Conservation (phyloP, 2,329 filamentous ascomycete species). For the Colletotrichum chlorophyti region DNA sequence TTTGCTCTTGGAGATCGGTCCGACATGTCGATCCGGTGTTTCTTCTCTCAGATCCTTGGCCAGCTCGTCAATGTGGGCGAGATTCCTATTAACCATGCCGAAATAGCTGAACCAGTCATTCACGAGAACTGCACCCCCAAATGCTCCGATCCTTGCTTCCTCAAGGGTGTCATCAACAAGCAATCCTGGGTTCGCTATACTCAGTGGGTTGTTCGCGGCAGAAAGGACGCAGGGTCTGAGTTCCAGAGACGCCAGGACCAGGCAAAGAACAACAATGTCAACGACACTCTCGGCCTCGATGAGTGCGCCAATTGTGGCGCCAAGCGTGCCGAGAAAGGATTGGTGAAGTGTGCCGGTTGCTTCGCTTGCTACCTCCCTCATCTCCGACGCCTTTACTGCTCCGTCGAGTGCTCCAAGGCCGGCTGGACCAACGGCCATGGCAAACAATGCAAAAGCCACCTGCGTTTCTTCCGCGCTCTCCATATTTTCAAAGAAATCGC, state of each 20-base stretch:
- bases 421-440: conserved; percentile 20
- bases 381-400: conserved; percentile 20
- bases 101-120: no score
- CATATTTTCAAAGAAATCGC: conserved; percentile 5
- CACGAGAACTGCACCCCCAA: background rate
- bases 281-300: background rate
- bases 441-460: conserved; percentile 15
- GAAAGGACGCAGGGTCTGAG: conserved; percentile 5
- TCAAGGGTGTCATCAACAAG: background rate
- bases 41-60: conserved; percentile 22
- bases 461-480: conserved; percentile 21
- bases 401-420: conserved; percentile 7
- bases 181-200: conserved; percentile 14
- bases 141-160: background rate
- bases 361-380: background rate
- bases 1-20: conserved; percentile 17
- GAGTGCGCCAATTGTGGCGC: background rate
- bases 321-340: background rate
- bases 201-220: conserved; percentile 20
- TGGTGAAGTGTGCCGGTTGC: conserved; percentile 20
- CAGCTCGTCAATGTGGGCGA: background rate
- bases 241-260: background rate
- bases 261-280: background rate
- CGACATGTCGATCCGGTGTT: conserved; percentile 13
- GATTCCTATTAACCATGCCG: background rate